Conservation (phyloP, 2,329 filamentous ascomycete genomes). For the Aquanectria penicillioides region DNA sequence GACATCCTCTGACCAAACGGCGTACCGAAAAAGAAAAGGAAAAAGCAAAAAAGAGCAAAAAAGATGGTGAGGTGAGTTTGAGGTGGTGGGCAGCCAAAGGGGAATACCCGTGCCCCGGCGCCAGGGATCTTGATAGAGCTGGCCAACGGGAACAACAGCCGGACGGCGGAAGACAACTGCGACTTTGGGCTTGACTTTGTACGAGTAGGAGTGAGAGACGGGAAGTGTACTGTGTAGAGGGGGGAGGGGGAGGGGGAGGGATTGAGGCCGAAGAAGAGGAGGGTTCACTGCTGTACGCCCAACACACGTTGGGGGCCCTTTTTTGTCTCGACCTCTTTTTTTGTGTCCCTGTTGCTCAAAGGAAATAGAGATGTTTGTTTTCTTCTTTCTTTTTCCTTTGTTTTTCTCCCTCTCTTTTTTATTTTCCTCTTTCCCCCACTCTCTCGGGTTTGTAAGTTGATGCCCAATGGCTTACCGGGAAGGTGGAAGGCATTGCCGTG, state of each 20-base stretch:
- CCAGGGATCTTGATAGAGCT: constrained; percentile 44
- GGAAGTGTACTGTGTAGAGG: too few relatives aligned
- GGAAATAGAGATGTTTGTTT: too few relatives aligned
- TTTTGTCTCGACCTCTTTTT: background rate
- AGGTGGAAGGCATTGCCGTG: constrained; percentile 7
- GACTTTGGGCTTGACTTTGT: background rate
- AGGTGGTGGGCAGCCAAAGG: background rate
- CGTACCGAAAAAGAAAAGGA: constrained; percentile 22
- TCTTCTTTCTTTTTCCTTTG: background rate
- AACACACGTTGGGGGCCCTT: background rate
- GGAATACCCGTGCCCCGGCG: constrained; percentile 23
- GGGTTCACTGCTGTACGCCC: background rate
- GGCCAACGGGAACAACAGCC: constrained; percentile 58
- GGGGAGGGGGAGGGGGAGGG: too few relatives aligned
- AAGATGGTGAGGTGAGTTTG: background rate
- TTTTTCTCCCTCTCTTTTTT: background rate
- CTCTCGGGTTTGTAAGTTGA: constrained; percentile 37
- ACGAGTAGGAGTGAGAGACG: too few relatives aligned
- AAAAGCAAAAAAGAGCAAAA: constrained; percentile 9
- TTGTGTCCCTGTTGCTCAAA: too few relatives aligned
- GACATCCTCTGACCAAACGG: constrained; percentile 5
- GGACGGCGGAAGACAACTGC: constrained; percentile 40
- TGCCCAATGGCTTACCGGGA: constrained; percentile 46
- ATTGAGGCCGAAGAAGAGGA: constrained; percentile 4
- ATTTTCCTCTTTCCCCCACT: background rate